Evolutionary conservation across 768 basidiomycete species (phyloP), one percentile per base, ranked within the genome.

Genomic region (Pleurotus salmoneostramineus): DNA sequence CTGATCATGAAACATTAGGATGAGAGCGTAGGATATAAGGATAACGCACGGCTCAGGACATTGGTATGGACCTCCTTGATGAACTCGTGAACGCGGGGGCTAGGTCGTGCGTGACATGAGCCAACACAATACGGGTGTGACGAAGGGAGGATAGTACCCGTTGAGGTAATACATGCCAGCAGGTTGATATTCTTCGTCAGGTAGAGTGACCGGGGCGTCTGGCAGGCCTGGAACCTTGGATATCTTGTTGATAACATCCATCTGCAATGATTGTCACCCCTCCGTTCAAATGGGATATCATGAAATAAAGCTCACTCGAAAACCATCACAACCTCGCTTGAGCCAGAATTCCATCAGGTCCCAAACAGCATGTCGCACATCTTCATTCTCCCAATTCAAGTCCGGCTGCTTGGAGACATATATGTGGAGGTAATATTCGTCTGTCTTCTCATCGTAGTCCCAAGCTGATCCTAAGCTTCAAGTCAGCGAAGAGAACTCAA

Each of bases 261-360:
- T 85, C 85, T 84, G 60, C 42, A 54, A 55, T 59, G 3, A 1
- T 27, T 27, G 33, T 44, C 17, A 7, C 6, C 43, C 40, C 34
- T 31, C 48, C 21, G 17, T 34, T 15, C 48, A 8, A 32, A 17
- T 10, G 8, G 27, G 33, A 11, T 31, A 40, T 36, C 44, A 1
- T 40, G 35, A 5, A 12, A 36, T 12, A 44, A 49, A 61, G 70
- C 83, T 56, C 63, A 90, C 84, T 17, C 88, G 74, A 68, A 91
- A 92, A 1, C 89, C 90, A 60, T 90, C 88, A 60, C 85, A 84
- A 0, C 90, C 89, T 50, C 83, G 74, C 55, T 83, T 77, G n/a
- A 89, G 74, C 89, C 88, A 91, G 65, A 88, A 91, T 44, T 71
- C 69, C 87, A 91, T 87, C 47, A 84, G 65, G 35, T 85, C 82